Evolutionary conservation across 768 basidiomycete genomes (phyloP).

Genomic region (Astraeus odoratus): DNA sequence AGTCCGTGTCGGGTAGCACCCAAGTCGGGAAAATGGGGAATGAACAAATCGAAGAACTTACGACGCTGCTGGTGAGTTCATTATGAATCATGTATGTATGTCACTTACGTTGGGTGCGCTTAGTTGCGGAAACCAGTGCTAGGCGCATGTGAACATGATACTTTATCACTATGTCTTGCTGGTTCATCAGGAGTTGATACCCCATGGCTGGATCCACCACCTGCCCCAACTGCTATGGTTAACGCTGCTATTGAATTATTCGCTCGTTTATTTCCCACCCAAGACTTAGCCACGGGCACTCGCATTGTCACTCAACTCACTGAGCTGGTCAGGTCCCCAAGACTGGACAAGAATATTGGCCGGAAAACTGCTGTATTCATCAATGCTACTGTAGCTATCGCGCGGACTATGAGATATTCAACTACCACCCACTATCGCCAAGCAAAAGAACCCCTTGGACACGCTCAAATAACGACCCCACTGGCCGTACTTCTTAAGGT

Average conservation of each 20-base stretch:
- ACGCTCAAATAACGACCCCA: slow-evolving; percentile 49
- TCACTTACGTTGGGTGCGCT: slow-evolving; percentile 4
- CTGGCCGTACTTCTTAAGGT: slow-evolving; percentile 78
- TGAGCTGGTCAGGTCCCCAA: slow-evolving; percentile 63
- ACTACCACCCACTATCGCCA: slow-evolving; percentile 48
- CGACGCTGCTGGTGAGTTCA: slow-evolving; percentile 65
- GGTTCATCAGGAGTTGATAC: slow-evolving; percentile 39
- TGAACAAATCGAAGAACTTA: slow-evolving; percentile 73
- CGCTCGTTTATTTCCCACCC: slow-evolving; percentile 67
- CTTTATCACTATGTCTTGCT: slow-evolving; percentile 60
- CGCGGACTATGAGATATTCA: slow-evolving; percentile 58
- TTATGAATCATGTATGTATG: not conserved
- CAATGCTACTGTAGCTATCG: slow-evolving; percentile 72
- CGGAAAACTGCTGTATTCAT: slow-evolving; percentile 77
- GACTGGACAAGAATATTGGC: slow-evolving; percentile 82
- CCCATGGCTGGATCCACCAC: slow-evolving; percentile 52
- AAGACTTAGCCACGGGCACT: slow-evolving; percentile 54
- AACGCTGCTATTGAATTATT: slow-evolving; percentile 89
- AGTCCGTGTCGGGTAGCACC: slow-evolving; percentile 13
- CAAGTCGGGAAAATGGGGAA: slow-evolving; percentile 48
- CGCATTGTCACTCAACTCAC: slow-evolving; percentile 52
- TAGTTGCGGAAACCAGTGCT: slow-evolving; percentile 62
- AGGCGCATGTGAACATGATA: slow-evolving; percentile 82
- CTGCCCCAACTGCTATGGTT: slow-evolving; percentile 75
- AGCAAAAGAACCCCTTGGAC: slow-evolving; percentile 61